Evolutionary conservation across 1,284 basidiomycete species (phyloP).

Genomic region (Peniophora sp.): DNA sequence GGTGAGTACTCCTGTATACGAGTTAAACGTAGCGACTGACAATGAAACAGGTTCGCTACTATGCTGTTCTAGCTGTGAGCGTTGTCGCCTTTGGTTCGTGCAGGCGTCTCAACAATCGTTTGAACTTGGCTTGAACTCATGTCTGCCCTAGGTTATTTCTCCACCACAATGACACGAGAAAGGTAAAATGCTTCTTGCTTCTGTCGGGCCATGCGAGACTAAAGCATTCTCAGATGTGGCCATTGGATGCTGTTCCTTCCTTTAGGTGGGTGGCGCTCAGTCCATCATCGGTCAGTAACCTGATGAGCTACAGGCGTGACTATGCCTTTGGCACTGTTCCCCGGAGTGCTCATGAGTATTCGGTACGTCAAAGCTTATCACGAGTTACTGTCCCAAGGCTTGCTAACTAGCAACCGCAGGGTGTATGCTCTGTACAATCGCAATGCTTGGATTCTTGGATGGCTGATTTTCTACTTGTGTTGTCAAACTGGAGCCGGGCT

Average conservation of each 20-base stretch:
- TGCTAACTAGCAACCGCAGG: slow-evolving; percentile 1
- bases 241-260: background rate
- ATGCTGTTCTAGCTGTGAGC: slow-evolving; percentile 8
- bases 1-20: slow-evolving; percentile 1
- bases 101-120: background rate
- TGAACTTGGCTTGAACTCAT: background rate
- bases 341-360: slow-evolving; percentile 13
- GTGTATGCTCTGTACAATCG: slow-evolving; percentile 14
- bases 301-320: slow-evolving; percentile 1
- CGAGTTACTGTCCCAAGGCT: too few relatives aligned
- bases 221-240: background rate
- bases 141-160: slow-evolving; percentile 9
- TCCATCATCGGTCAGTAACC: too few relatives aligned
- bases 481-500: slow-evolving; percentile 8
- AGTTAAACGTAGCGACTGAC: too few relatives aligned
- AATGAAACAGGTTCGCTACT: slow-evolving; percentile 9
- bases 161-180: slow-evolving; percentile 11
- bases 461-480: slow-evolving; percentile 5
- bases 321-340: slow-evolving; percentile 9
- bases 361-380: slow-evolving; percentile 7
- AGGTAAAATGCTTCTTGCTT: slow-evolving; percentile 5
- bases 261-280: slow-evolving; percentile 2
- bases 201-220: too few relatives aligned
- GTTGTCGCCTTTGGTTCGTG: slow-evolving; percentile 10
- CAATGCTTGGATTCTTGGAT: slow-evolving; percentile 7